Conservation (phyloP, 257 asterid genomes). For the Lycium barbarum region DNA sequence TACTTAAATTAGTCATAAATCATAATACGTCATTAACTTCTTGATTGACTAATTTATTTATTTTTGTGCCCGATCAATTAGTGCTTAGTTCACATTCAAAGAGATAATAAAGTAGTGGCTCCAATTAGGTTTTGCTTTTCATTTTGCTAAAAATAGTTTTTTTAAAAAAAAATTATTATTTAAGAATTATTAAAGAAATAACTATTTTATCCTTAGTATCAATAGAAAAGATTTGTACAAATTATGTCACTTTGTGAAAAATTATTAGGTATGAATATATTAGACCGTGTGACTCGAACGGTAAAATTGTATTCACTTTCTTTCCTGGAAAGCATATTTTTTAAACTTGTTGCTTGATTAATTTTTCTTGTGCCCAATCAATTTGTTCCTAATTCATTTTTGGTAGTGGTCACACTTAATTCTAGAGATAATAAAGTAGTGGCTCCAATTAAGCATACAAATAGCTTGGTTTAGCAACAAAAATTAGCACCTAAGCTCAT, state of each 20-base stretch:
- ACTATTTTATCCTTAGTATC: neutral
- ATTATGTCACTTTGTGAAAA: neutral
- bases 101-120: neutral
- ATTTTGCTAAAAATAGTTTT: neutral
- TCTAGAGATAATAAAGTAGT: neutral
- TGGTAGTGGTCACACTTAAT: neutral
- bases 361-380: neutral
- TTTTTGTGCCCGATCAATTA: neutral
- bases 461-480: neutral
- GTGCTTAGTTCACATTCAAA: slow-evolving; percentile 24
- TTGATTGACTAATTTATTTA: neutral
- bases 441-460: neutral
- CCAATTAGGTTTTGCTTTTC: neutral
- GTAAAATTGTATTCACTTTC: neutral
- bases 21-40: neutral
- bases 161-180: too few relatives aligned
- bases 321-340: neutral
- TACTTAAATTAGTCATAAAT: neutral
- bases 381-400: neutral
- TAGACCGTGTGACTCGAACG: neutral
- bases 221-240: neutral
- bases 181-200: neutral
- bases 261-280: neutral
- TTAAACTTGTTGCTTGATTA: neutral
- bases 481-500: neutral